Evolutionary conservation across 179 eudicot genomes (phyloP).

Genomic region (Nepenthes alata): DNA sequence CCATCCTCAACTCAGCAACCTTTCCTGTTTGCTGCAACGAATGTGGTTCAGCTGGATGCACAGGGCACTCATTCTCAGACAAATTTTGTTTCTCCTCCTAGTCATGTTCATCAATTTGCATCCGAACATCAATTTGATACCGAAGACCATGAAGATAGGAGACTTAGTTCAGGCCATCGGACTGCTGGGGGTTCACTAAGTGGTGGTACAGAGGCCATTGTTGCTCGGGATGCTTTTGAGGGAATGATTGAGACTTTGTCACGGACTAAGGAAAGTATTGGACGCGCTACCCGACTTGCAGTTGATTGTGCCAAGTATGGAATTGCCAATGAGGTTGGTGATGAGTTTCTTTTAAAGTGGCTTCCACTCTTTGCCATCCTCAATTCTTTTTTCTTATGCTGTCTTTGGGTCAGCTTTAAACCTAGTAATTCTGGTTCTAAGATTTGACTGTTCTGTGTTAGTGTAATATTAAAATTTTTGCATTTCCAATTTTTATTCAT

Average conservation of each 20-base stretch:
- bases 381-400: neutral
- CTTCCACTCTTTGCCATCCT: neutral
- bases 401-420: too few relatives aligned
- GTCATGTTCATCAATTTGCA: constrained; percentile 20
- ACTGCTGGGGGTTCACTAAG: constrained; percentile 57
- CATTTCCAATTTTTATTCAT: too few relatives aligned
- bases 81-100: constrained; percentile 37
- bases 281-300: constrained; percentile 98
- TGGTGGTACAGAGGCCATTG: constrained; percentile 93
- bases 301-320: constrained; percentile 97
- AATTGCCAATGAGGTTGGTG: constrained; percentile 78
- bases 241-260: constrained; percentile 99
- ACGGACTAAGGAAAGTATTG: constrained; percentile 97
- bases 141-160: constrained; percentile 56
- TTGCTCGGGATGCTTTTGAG: constrained; percentile 99
- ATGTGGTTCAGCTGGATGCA: constrained; percentile 24
- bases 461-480: too few relatives aligned
- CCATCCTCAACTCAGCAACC: constrained; percentile 30
- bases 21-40: constrained; percentile 23
- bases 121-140: constrained; percentile 28
- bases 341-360: neutral
- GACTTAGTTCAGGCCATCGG: constrained; percentile 38
- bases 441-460: too few relatives aligned
- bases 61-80: constrained; percentile 25
- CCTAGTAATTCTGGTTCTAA: too few relatives aligned